Percentiles rank a stretch among this genome's conserved stretches.
phyloP scores from a whole-genome alignment of 2,329 filamentous ascomycete species.

The Alternaria brassicae region DNA sequence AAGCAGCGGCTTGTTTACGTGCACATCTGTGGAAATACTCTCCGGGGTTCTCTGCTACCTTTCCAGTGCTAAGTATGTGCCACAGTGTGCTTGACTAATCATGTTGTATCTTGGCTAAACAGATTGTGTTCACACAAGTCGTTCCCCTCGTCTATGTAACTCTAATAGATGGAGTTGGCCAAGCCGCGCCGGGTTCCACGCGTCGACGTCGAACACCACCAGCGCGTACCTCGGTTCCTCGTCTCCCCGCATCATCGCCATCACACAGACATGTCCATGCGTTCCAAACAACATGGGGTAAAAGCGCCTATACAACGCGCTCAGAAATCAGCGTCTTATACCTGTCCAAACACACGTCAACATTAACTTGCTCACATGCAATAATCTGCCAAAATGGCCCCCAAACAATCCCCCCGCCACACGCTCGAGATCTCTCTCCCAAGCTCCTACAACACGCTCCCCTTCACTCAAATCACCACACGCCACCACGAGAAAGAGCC shows the following conservation, averaged over 20 bases:
- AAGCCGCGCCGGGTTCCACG: background rate
- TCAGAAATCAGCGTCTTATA: background rate
- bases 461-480: constrained; percentile 52
- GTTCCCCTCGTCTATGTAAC: background rate
- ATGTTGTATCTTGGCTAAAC: too few relatives aligned
- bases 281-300: background rate
- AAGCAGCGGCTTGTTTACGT: background rate
- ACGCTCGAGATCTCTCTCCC: constrained; percentile 43
- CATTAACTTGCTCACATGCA: background rate
- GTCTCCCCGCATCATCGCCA: constrained; percentile 12
- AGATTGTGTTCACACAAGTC: background rate
- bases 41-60: background rate
- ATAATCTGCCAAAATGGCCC: background rate
- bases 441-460: constrained; percentile 50
- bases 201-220: background rate
- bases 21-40: background rate
- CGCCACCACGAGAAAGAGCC: constrained; percentile 55
- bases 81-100: background rate
- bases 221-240: constrained; percentile 13
- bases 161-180: background rate
- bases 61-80: background rate
- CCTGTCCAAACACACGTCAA: background rate
- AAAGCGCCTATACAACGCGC: background rate
- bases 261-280: background rate
- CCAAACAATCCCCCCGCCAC: constrained; percentile 23